Conservation (phyloP, 345 rosid species). For the thale cress (Arabidopsis thaliana) region DNA sequence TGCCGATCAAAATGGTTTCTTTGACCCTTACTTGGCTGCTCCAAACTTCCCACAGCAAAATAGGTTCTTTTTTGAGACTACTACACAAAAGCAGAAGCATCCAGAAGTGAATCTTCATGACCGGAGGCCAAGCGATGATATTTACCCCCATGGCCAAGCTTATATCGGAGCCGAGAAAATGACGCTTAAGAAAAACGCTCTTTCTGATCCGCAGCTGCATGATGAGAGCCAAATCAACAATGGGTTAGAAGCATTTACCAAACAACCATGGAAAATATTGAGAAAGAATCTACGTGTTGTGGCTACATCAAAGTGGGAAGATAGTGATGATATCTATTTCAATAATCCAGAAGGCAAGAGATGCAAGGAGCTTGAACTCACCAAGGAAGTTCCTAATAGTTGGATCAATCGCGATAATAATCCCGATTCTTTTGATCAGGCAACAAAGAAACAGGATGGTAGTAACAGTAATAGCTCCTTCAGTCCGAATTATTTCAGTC, state of each 20-base stretch:
- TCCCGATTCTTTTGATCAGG: conserved; percentile 40
- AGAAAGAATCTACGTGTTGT: conserved; percentile 53
- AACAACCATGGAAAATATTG: conserved; percentile 44
- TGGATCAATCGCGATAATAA: conserved; percentile 35
- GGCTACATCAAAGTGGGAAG: conserved; percentile 52
- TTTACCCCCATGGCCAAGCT: conserved; percentile 43
- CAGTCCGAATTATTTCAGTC: conserved; percentile 31
- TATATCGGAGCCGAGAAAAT: conserved; percentile 42
- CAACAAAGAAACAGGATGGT: conserved; percentile 31
- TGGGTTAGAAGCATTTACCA: conserved; percentile 44
- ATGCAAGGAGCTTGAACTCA: conserved; percentile 35
- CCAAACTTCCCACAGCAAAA: conserved; percentile 49
- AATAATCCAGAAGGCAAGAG: conserved; percentile 27
- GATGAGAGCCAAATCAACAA: conserved; percentile 49
- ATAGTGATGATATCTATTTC: conserved; percentile 38
- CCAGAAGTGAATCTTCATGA: conserved; percentile 47
- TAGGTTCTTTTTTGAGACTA: conserved; percentile 49
- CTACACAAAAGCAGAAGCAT: conserved; percentile 43
- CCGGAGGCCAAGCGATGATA: conserved; percentile 55
- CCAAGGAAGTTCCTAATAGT: conserved; percentile 35
- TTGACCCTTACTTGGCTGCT: conserved; percentile 46
- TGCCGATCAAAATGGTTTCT: conserved; percentile 45
- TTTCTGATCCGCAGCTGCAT: conserved; percentile 62
- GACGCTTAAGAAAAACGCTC: conserved; percentile 55
- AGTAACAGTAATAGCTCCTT: conserved; percentile 34